Evolutionary conservation across 441 rosid genomes (phyloP), one percentile per base, ranked within the genome.

Genomic region (Gossypium schwendimanii): DNA sequence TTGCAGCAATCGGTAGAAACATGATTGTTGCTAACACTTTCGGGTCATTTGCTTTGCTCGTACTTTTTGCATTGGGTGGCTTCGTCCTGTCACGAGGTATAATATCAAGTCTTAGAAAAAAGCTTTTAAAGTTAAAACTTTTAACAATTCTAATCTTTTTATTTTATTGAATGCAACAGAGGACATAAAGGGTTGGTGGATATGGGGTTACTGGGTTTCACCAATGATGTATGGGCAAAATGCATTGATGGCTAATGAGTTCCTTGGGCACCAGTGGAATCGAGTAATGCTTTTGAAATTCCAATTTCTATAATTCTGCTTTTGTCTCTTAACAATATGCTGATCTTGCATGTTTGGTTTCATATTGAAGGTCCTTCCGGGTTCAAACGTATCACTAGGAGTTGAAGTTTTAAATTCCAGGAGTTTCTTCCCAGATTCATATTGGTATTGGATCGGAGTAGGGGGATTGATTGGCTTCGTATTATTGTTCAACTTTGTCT

Each of bases 161-260:
- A n/a, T 41, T 5, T 52, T 9, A 6, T 62, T 0, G 17, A 28
- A 52, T 39, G 23, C 10, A 79, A 23, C 70, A 89, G 92, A 84
- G 17, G 74, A 81, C 61, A 79, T 89, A 0, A 87, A 85, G 76
- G 73, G 79, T 71, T 93, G 98, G 97, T 80, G 89, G 87, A 76
- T 73, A 52, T 91, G 95, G 98, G 97, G 80, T 63, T 93, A 81
- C 65, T 93, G 93, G 95, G 18, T 75, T 24, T 90, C 96, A 0
- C 97, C 97, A 3, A 0, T 92, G 77, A 92, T 87, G 97, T 92
- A 92, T 70, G 91, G 81, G 10, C 92, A 90, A 72, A 86, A 86
- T 15, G 96, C 96, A 45, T 11, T 92, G 11, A 76, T 83, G 0
- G 86, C 78, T 49, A 93, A 91, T 47, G 97, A 93, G 72, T 93